phyloP scores from a whole-genome alignment of 2,329 filamentous ascomycete species.

The Endoconidiophora laricicola region DNA sequence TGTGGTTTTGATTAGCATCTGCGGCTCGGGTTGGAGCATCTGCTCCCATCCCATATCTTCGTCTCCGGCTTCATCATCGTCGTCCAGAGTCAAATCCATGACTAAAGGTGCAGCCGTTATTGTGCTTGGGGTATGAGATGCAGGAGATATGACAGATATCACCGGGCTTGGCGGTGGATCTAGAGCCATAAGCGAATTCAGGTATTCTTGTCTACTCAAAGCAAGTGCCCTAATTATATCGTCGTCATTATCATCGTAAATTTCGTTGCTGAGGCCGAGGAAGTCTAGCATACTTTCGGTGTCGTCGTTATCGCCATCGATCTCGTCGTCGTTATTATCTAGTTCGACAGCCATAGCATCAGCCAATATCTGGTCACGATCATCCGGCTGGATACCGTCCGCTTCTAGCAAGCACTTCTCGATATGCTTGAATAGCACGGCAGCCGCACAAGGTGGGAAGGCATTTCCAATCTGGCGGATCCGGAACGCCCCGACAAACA shows the following conservation, averaged over 20 bases:
- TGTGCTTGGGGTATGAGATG: no score
- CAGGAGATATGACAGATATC: no score
- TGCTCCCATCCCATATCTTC: background rate
- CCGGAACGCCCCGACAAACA: constrained; percentile 32
- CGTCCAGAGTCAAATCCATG: background rate
- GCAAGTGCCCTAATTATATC: background rate
- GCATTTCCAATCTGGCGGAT: constrained; percentile 64
- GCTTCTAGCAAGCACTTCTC: constrained; percentile 27
- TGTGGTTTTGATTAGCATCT: background rate
- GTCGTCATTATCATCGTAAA: background rate
- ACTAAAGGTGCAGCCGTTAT: no score
- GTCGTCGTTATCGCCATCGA: background rate
- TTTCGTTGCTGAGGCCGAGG: no score
- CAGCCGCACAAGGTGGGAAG: constrained; percentile 46
- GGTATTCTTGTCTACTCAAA: background rate
- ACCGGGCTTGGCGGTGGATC: no score
- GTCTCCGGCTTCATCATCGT: background rate
- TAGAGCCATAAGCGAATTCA: no score
- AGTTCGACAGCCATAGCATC: constrained; percentile 12
- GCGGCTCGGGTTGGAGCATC: background rate
- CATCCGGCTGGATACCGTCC: constrained; percentile 20
- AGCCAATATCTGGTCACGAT: constrained; percentile 5
- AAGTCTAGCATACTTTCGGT: no score
- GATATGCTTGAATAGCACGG: constrained; percentile 32
- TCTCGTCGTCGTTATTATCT: background rate